Base-by-base conservation (phyloP, 2,329 filamentous ascomycete species). In the Neopestalotiopsis sp. region DNA sequence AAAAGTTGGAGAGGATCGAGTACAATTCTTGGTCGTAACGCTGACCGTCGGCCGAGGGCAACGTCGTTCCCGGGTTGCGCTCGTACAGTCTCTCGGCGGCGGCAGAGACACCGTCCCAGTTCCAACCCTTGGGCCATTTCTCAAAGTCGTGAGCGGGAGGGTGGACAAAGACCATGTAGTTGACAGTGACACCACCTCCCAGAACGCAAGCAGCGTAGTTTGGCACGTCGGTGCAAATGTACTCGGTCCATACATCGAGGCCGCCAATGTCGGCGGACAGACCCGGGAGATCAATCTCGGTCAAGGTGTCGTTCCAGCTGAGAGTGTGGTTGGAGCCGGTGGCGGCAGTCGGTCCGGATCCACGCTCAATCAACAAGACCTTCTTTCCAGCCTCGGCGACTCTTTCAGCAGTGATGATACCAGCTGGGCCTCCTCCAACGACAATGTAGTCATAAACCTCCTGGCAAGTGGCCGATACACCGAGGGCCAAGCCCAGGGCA, bases 361-460 rank as follows among this genome's bases (percentile, higher is more conserved):
- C 72, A 1, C 72, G 70, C 68, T 69, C 63, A 30, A 68, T 28
- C 5, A 69, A 49, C 4, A 69, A 24, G 12, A 69, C 67, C 7
- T 61, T 69, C 53, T 61, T 65, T 7, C 56, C 17, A n/a, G 62
- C 34, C 38, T 65, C 53, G 34, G 67, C 61, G 20, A 69, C 56
- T n/a, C 64, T 58, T 7, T 61, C 42, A 24, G 67, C 67, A 30
- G 67, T 49, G 17, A 69, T 65, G 62, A 69, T 69, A 34, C 67
- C 67, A 66, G 38, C 74, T 73, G 62, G 76, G 57, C 76, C 75
- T 49, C 71, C 76, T 40, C 76, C 75, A 2, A 74, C 75, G 7
- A 78, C 74, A 58, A 78, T 78, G 61, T 77, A 78, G 63, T 78
- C 76, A 64, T 76, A 78, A 2, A 75, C 17, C 5, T 68, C 61